These are phyloP conservation scores for Sporothrix protearum DNA, from an alignment of 2,329 filamentous ascomycete genomes.

Conservation along the genomic window DNA sequence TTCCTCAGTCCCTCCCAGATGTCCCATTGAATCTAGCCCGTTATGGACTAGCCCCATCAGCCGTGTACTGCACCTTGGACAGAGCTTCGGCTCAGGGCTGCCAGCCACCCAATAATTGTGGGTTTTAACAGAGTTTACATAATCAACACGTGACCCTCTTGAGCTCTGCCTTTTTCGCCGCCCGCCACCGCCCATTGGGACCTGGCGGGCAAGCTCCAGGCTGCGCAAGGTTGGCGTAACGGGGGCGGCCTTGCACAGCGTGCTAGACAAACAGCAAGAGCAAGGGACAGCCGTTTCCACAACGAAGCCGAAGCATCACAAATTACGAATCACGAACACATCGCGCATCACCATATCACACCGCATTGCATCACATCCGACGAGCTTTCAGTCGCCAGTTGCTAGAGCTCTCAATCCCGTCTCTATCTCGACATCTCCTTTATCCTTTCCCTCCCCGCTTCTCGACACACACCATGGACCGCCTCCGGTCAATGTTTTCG, in stretches of 20 bases:
- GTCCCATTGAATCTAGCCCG: background rate
- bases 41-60: background rate
- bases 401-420: constrained; percentile 11
- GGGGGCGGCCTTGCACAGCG: background rate
- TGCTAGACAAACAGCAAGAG: constrained; percentile 16
- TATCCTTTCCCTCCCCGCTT: constrained; percentile 16
- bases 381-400: background rate
- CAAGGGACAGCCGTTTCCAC: background rate
- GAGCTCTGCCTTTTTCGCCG: constrained; percentile 27
- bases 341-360: background rate
- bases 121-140: background rate
- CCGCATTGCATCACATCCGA: background rate
- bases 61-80: background rate
- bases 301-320: constrained; percentile 8
- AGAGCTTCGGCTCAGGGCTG: constrained; percentile 12
- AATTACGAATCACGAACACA: constrained; percentile 1
- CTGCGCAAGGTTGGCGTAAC: constrained; percentile 37
- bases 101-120: constrained; percentile 12
- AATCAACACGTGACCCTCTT: constrained; percentile 24
- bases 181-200: constrained; percentile 21
- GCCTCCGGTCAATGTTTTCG: constrained; percentile 83
- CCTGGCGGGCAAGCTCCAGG: constrained; percentile 30
- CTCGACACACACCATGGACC: constrained; percentile 64
- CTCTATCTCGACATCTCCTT: background rate
- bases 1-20: background rate